phyloP scores from a whole-genome alignment of 2,329 filamentous ascomycete species.

The Neonectria hederae region DNA sequence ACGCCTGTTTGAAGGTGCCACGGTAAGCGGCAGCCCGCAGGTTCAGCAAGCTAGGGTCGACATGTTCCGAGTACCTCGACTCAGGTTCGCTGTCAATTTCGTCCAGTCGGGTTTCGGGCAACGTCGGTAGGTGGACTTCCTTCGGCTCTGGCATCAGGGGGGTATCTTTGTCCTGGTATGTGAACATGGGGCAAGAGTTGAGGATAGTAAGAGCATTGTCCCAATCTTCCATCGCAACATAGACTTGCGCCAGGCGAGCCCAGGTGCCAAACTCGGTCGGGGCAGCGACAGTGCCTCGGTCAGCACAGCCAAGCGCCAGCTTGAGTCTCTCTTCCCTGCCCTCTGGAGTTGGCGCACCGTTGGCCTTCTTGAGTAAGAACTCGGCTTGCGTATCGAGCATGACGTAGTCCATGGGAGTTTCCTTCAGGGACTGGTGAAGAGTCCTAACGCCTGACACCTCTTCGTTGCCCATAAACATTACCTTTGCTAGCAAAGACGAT shows the following conservation, averaged over 20 bases:
- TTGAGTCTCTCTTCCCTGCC: conserved; percentile 74
- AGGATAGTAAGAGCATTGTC: conserved; percentile 93
- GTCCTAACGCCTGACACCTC: conserved; percentile 94
- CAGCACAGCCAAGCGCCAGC: conserved; percentile 91
- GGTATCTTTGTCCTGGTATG: conserved; percentile 97
- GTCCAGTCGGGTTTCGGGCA: conserved; percentile 89
- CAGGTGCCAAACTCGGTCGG: conserved; percentile 98
- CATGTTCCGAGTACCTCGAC: conserved; percentile 81
- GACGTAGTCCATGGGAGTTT: conserved; percentile 97
- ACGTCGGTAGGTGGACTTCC: conserved; percentile 85
- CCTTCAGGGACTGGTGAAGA: conserved; percentile 86
- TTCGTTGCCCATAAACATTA: conserved; percentile 94
- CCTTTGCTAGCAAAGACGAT: conserved; percentile 88
- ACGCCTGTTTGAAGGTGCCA: conserved; percentile 95
- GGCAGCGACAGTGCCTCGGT: conserved; percentile 92
- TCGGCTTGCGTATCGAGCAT: conserved; percentile 94
- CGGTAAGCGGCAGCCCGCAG: conserved; percentile 90
- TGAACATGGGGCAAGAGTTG: conserved; percentile 99
- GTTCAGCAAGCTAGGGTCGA: conserved; percentile 86
- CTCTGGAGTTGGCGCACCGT: conserved; percentile 62
- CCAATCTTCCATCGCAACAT: conserved; percentile 94
- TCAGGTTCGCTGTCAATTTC: conserved; percentile 95
- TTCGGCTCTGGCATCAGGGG: conserved; percentile 93
- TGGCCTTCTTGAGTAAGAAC: conserved; percentile 87
- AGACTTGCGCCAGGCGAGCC: conserved; percentile 92